These are phyloP conservation scores for Phytophthora uliginosa DNA, from an alignment of 352 stramenopile genomes.

Conservation along the genomic window DNA sequence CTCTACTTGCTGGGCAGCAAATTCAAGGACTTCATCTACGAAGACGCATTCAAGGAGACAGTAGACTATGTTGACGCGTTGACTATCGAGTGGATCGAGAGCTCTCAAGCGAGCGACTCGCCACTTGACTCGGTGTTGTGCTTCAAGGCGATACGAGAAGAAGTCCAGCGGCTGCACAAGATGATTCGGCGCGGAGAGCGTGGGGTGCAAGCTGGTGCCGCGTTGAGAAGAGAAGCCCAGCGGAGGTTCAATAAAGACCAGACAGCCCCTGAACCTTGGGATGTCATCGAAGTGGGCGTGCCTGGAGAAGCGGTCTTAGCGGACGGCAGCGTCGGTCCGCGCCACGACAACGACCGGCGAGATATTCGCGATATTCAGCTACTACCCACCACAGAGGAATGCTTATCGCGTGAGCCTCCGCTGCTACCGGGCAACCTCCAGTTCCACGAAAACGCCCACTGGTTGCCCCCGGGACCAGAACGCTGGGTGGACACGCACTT, in stretches of 20 bases:
- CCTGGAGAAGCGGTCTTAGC: slow-evolving; percentile 25
- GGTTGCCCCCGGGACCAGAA: slow-evolving; percentile 47
- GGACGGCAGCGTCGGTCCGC: slow-evolving; percentile 41
- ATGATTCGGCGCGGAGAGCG: slow-evolving; percentile 40
- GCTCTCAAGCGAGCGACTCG: neutral
- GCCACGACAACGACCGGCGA: slow-evolving; percentile 51
- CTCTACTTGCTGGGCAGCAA: slow-evolving; percentile 52
- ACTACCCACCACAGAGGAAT: slow-evolving; percentile 48
- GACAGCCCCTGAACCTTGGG: slow-evolving; percentile 23
- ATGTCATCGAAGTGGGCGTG: slow-evolving; percentile 38
- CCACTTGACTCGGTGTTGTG: slow-evolving; percentile 41
- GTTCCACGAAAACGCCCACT: slow-evolving; percentile 52
- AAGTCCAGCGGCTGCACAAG: slow-evolving; percentile 37
- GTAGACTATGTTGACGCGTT: slow-evolving; percentile 33
- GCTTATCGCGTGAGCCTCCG: slow-evolving; percentile 34
- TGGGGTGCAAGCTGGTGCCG: slow-evolving; percentile 15
- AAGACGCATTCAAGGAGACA: slow-evolving; percentile 41
- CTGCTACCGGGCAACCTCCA: slow-evolving; percentile 48
- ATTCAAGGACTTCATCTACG: slow-evolving; percentile 60
- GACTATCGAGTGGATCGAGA: slow-evolving; percentile 35
- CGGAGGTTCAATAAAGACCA: neutral
- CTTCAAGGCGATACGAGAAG: slow-evolving; percentile 40
- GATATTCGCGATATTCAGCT: slow-evolving; percentile 47
- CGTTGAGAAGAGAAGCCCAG: slow-evolving; percentile 16
- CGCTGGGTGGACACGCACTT: slow-evolving; percentile 60